A percentile compares a stretch with the other conserved stretches of the same genome.
These are phyloP conservation scores for Aspergillus brunneoviolaceus DNA, from an alignment of 2,329 filamentous ascomycete species.

Conservation along the genomic window DNA sequence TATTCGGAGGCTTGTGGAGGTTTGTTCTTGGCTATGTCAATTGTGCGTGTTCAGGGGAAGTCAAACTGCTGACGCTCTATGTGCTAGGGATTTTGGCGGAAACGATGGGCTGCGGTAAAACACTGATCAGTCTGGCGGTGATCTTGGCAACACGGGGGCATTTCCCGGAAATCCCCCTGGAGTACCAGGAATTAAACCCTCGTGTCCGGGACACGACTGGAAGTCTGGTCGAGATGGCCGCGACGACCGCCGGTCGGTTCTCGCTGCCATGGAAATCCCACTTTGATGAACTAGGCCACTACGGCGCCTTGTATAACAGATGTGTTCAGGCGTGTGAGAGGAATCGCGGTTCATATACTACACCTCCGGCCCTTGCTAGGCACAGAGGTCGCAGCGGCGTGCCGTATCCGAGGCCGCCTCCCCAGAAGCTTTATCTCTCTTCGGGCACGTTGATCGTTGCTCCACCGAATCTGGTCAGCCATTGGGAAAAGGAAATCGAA, in stretches of 20 bases:
- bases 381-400: slow-evolving; percentile 44
- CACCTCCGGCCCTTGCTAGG: slow-evolving; percentile 48
- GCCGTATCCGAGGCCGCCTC: slow-evolving; percentile 39
- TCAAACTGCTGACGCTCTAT: background rate
- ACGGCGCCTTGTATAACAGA: slow-evolving; percentile 52
- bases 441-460: slow-evolving; percentile 74
- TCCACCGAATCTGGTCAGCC: slow-evolving; percentile 76
- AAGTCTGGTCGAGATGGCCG: slow-evolving; percentile 72
- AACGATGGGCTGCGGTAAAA: slow-evolving; percentile 70
- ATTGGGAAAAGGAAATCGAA: slow-evolving; percentile 78
- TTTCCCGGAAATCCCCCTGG: slow-evolving; percentile 63
- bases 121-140: slow-evolving; percentile 75
- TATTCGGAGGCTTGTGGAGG: slow-evolving; percentile 77
- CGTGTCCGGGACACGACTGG: slow-evolving; percentile 53
- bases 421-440: slow-evolving; percentile 59
- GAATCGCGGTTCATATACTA: slow-evolving; percentile 61
- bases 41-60: background rate
- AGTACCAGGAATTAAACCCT: slow-evolving; percentile 52
- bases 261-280: slow-evolving; percentile 69
- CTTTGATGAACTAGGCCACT: slow-evolving; percentile 54
- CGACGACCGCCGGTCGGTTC: slow-evolving; percentile 64
- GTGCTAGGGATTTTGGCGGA: slow-evolving; percentile 45
- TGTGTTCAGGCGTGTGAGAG: slow-evolving; percentile 59
- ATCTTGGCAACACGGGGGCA: slow-evolving; percentile 74
- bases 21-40: slow-evolving; percentile 28